Percentiles rank a stretch among this genome's conserved stretches.
Evolutionary conservation across 305 asterid genomes (phyloP).

Genomic region (Fraxinus paxiana): DNA sequence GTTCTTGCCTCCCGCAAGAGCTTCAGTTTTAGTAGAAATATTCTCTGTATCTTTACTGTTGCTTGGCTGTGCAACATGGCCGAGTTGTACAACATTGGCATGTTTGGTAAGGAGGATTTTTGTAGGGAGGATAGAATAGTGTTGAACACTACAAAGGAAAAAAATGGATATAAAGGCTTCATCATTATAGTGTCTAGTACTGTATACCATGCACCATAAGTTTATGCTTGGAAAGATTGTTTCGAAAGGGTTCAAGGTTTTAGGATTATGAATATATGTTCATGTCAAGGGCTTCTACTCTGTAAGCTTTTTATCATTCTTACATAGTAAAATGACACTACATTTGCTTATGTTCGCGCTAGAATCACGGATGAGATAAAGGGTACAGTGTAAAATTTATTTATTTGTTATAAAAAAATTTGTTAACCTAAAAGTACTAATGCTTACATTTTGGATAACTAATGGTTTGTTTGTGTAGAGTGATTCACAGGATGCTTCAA

Average conservation of each 20-base stretch:
- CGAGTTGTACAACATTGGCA: background rate
- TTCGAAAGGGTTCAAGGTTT: background rate
- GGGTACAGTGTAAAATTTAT: background rate
- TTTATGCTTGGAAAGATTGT: background rate
- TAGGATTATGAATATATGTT: background rate
- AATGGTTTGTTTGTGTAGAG: constrained; percentile 32
- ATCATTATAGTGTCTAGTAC: background rate
- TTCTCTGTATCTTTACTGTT: too few species aligned
- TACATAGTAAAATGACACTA: background rate
- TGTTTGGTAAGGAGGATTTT: background rate
- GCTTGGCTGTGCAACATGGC: background rate
- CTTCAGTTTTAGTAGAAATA: background rate
- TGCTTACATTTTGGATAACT: background rate
- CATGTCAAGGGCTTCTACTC: background rate
- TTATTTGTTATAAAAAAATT: background rate
- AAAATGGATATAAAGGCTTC: background rate
- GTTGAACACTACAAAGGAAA: background rate
- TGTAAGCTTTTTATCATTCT: background rate
- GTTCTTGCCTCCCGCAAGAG: background rate
- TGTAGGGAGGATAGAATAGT: background rate
- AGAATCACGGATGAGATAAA: background rate
- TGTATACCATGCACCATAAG: background rate
- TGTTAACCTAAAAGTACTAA: background rate
- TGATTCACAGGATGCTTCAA: constrained; percentile 38
- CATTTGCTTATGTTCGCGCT: background rate